phyloP scores from a whole-genome alignment of 768 basidiomycete genomes.

The Calvatia gigantea region DNA sequence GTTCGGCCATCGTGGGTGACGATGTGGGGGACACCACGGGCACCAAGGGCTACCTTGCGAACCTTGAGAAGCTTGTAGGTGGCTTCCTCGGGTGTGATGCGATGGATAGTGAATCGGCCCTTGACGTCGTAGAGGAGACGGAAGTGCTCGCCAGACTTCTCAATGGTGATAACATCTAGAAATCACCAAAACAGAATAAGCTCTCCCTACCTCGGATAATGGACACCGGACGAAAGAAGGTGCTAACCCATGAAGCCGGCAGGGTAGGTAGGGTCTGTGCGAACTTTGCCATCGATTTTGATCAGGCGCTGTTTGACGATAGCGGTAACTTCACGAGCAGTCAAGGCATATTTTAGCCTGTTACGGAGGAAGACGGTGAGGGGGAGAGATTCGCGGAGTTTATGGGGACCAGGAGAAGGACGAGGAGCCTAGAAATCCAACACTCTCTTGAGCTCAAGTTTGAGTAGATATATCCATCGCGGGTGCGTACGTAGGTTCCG shows the following conservation, averaged over 20 bases:
- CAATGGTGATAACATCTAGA: constrained; percentile 91
- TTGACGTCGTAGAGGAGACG: constrained; percentile 99
- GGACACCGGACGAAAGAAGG: not conserved
- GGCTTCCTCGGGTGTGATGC: constrained; percentile 97
- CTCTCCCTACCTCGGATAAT: not conserved
- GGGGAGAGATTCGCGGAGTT: constrained; percentile 96
- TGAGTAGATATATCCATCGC: not conserved
- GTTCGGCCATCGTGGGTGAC: constrained; percentile 99
- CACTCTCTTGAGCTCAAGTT: constrained; percentile 13
- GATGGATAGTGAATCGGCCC: constrained; percentile 99
- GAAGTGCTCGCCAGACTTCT: constrained; percentile 99
- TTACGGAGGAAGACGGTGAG: constrained; percentile 97
- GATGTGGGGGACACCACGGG: constrained; percentile 92
- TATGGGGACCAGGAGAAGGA: constrained; percentile 98
- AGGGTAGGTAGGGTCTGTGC: constrained; percentile 96
- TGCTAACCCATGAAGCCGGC: constrained; percentile 93
- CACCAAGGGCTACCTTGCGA: constrained; percentile 85
- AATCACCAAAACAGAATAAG: constrained; percentile 2
- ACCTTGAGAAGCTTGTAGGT: constrained; percentile 96
- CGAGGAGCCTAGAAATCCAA: constrained; percentile 71
- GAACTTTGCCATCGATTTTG: constrained; percentile 98
- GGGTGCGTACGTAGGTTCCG: constrained; percentile 74
- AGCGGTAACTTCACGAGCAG: constrained; percentile 90
- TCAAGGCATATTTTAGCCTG: constrained; percentile 98
- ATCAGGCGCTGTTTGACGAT: constrained; percentile 96